phyloP scores from a whole-genome alignment of 2,329 filamentous ascomycete genomes.

The Sarocladiaceae sp. region DNA sequence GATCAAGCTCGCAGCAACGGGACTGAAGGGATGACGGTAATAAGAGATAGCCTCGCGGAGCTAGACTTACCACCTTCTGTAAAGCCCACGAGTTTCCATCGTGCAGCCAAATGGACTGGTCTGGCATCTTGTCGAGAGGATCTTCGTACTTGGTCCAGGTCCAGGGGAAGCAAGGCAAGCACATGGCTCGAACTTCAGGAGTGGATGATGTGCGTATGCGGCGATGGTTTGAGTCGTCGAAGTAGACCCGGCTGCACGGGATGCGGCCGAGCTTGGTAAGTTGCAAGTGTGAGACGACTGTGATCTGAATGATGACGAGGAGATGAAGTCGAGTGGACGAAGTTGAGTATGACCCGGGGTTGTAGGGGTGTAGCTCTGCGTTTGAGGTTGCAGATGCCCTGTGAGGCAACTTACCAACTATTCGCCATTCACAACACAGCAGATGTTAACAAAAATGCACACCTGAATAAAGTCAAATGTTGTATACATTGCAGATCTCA shows the following conservation, averaged over 20 bases:
- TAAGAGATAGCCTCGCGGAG: background rate
- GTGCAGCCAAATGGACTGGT: slow-evolving; percentile 36
- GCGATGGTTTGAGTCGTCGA: too few relatives aligned
- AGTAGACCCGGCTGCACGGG: too few relatives aligned
- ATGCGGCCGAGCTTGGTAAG: too few relatives aligned
- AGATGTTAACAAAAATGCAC: too few relatives aligned
- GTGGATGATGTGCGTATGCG: too few relatives aligned
- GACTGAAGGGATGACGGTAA: too few relatives aligned
- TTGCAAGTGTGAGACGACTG: too few relatives aligned
- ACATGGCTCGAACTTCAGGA: slow-evolving; percentile 40
- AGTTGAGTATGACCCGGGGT: too few relatives aligned
- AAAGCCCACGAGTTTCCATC: slow-evolving; percentile 30
- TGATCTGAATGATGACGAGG: background rate
- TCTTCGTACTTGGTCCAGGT: slow-evolving; percentile 42
- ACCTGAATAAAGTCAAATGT: background rate
- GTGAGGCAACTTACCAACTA: too few relatives aligned
- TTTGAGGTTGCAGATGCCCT: background rate
- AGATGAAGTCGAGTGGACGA: background rate
- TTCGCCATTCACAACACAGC: too few relatives aligned
- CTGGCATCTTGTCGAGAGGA: slow-evolving; percentile 27
- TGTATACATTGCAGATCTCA: slow-evolving; percentile 4
- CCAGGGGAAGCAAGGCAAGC: slow-evolving; percentile 47
- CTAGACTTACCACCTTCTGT: slow-evolving; percentile 30
- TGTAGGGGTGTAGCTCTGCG: too few relatives aligned
- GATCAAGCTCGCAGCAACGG: too few relatives aligned